These are phyloP conservation scores for Verticillium longisporum DNA, from an alignment of 2,329 filamentous ascomycete species.

Conservation along the genomic window DNA sequence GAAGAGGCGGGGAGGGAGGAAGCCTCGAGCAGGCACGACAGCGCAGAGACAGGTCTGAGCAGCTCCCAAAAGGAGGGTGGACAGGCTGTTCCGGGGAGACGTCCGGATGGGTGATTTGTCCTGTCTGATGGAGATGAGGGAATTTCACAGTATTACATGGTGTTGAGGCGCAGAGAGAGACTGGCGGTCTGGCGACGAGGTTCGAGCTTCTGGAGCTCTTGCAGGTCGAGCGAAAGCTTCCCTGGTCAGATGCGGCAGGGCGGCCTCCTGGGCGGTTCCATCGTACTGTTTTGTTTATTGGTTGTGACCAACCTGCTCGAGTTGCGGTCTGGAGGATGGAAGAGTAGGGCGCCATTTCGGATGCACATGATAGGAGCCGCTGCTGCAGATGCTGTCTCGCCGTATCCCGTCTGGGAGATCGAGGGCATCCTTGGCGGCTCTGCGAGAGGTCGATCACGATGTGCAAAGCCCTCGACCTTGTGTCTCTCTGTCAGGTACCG, in stretches of 20 bases:
- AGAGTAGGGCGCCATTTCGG: neutral
- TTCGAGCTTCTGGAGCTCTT: neutral
- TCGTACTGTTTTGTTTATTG: neutral
- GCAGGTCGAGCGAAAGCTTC: neutral
- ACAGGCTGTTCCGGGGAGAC: conserved; percentile 7
- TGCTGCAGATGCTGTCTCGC: neutral
- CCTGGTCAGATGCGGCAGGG: neutral
- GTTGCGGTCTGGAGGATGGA: neutral
- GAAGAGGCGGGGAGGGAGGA: neutral
- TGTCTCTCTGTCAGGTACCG: neutral
- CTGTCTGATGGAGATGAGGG: conserved; percentile 6
- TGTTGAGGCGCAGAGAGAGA: neutral
- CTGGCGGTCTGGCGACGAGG: neutral
- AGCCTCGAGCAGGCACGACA: neutral
- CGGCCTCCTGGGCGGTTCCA: neutral
- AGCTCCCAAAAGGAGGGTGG: neutral
- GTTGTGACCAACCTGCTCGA: neutral
- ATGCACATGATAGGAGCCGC: neutral
- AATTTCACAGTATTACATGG: conserved; percentile 8
- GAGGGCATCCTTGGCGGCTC: neutral
- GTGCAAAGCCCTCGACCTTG: neutral
- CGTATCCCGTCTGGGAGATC: neutral
- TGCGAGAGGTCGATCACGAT: neutral
- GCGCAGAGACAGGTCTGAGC: neutral
- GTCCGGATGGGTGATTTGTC: conserved; percentile 4